Evolutionary conservation across 208 protist genomes (phyloP), one percentile per base, ranked within the genome.

Genomic region (Trypanosoma cruzi): DNA sequence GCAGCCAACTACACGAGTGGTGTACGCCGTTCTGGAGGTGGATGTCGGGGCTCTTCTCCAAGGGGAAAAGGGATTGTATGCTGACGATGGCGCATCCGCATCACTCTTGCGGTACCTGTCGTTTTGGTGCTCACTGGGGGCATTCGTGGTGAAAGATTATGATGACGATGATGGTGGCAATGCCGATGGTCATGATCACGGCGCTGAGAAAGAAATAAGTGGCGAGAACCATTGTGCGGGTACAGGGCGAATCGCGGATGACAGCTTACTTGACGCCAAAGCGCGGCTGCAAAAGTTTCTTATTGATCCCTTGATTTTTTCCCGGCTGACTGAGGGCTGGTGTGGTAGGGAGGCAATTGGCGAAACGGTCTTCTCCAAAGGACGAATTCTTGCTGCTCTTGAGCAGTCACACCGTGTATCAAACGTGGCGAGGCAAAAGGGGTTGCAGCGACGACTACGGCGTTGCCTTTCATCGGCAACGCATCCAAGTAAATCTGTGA

Each of bases 81-180:
- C 10, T 18, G 54, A 54, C 29, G 53, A 63, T n/a, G 24, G 26
- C 22, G 18, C 54, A 22, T 56, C 16, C 13, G 16, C 4, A 37
- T 13, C 49, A 58, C 44, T 74, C 14, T 2, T 53, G 32, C 62
- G 59, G 1, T 46, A 67, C 22, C 58, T 74, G 2, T 56, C 24
- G 4, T 64, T 71, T 24, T 71, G 66, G 66, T 64, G 37, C 29
- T 36, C 57, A 24, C 34, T 71, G 24, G 66, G 66, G 10, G n/a
- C 56, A 26, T 31, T 64, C 26, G 57, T 64, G 31, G 40, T 71
- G 26, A 22, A 57, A 1, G 66, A 64, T 28, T 26, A 62, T 28
- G 55, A 37, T 24, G 31, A 64, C 22, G 42, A 7, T 0, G 42
- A 10, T 1, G 18, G 6, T 40, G 29, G 46, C 11, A 42, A 44